Evolutionary conservation across 1,284 basidiomycete species (phyloP).

Genomic region (Rhodotorula mucilaginosa): DNA sequence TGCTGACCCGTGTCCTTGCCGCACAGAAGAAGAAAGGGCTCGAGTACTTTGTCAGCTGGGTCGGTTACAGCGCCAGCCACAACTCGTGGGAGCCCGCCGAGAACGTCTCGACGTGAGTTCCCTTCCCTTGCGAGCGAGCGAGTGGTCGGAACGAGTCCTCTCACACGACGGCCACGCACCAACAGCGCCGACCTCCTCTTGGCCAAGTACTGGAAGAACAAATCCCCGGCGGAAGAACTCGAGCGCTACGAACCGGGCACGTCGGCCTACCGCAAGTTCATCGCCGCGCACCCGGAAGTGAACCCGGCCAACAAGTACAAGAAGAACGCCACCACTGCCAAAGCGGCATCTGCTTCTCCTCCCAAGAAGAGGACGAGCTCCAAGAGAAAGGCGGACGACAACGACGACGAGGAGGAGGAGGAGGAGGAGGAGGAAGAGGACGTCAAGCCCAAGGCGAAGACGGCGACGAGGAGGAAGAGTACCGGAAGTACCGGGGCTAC

Average conservation of each 20-base stretch:
- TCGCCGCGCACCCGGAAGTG: neutral
- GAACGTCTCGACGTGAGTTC: conserved; percentile 13
- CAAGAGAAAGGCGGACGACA: neutral
- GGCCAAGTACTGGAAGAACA: conserved; percentile 22
- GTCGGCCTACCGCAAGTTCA: conserved; percentile 1
- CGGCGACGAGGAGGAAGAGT: neutral
- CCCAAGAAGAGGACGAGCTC: neutral
- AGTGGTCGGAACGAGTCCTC: no score
- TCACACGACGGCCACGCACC: neutral
- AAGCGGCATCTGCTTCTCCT: neutral
- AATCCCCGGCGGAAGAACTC: neutral
- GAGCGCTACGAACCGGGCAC: conserved; percentile 13
- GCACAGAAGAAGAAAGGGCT: conserved; percentile 1
- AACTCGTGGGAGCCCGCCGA: conserved; percentile 25
- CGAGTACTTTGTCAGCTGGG: conserved; percentile 25
- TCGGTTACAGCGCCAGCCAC: conserved; percentile 14
- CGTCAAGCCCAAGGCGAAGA: neutral
- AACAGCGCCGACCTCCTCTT: conserved; percentile 7
- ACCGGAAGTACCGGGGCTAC: neutral
- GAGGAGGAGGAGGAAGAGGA: neutral
- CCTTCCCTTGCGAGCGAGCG: neutral
- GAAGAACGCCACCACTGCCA: neutral
- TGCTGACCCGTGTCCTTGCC: neutral
- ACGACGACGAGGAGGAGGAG: neutral
- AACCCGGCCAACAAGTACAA: neutral